Conservation (phyloP, 2,329 filamentous ascomycete species). For the Herpomyces periplanetae region DNA sequence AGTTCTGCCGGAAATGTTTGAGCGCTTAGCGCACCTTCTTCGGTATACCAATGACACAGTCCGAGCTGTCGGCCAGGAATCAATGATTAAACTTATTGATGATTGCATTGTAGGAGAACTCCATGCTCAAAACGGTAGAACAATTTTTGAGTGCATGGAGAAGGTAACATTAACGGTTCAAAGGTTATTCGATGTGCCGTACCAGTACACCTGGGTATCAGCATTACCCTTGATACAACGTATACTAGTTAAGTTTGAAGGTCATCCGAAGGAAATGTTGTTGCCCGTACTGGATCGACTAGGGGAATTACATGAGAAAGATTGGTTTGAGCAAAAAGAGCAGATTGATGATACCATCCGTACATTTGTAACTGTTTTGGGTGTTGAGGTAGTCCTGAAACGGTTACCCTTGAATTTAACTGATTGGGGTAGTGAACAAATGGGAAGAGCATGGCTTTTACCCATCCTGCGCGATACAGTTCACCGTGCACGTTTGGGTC, state of each 20-base stretch:
- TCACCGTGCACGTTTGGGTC: slow-evolving; percentile 45
- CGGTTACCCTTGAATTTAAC: slow-evolving; percentile 55
- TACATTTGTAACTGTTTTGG: slow-evolving; percentile 57
- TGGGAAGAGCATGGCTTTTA: slow-evolving; percentile 71
- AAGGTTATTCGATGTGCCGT: too few relatives aligned
- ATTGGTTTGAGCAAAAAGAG: slow-evolving; percentile 69
- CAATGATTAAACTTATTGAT: too few relatives aligned
- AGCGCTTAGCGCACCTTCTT: too few relatives aligned
- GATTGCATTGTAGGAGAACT: too few relatives aligned
- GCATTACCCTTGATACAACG: slow-evolving; percentile 59
- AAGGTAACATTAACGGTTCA: too few relatives aligned
- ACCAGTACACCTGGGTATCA: slow-evolving; percentile 73
- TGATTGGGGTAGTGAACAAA: slow-evolving; percentile 31
- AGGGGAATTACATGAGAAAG: slow-evolving; percentile 51
- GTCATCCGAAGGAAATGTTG: slow-evolving; percentile 44
- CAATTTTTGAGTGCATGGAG: too few relatives aligned
- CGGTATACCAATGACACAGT: too few relatives aligned
- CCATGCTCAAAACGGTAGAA: too few relatives aligned
- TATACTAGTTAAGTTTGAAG: slow-evolving; percentile 52
- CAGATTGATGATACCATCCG: slow-evolving; percentile 68
- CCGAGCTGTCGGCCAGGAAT: too few relatives aligned
- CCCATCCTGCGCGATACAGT: slow-evolving; percentile 62
- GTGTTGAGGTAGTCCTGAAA: slow-evolving; percentile 39
- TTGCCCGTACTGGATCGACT: slow-evolving; percentile 32
- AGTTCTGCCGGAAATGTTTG: too few relatives aligned